Evolutionary conservation across 2,329 filamentous ascomycete genomes (phyloP).

Genomic region (Talaromyces sp.): DNA sequence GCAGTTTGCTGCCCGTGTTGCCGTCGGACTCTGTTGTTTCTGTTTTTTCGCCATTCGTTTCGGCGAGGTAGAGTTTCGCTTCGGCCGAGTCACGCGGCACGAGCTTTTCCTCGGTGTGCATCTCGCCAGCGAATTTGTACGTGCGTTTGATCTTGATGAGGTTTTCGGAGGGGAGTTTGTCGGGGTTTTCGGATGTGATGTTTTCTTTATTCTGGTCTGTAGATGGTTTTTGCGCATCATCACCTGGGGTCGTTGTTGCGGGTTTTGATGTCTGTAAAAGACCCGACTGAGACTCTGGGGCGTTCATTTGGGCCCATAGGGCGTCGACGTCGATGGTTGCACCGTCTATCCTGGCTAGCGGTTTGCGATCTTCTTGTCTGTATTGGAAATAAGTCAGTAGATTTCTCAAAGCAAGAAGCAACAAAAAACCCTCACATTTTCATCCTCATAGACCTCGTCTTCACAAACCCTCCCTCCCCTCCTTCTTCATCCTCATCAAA

Average conservation of each 20-base stretch:
- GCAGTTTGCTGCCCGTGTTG: conserved; percentile 21
- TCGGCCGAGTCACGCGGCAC: conserved; percentile 50
- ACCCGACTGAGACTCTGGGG: conserved; percentile 18
- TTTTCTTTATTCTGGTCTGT: conserved; percentile 11
- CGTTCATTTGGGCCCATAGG: conserved; percentile 49
- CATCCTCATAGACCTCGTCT: conserved; percentile 48
- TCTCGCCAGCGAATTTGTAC: conserved; percentile 54
- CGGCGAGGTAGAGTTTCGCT: conserved; percentile 47
- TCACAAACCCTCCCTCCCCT: conserved; percentile 47
- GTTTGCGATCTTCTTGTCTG: conserved; percentile 43
- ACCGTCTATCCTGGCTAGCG: conserved; percentile 42
- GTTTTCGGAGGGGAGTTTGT: conserved; percentile 29
- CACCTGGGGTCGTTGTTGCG: conserved; percentile 4
- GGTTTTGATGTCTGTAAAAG: conserved; percentile 11
- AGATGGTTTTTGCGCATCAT: conserved; percentile 10
- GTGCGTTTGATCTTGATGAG: conserved; percentile 51
- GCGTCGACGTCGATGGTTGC: conserved; percentile 52
- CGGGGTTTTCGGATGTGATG: conserved; percentile 13
- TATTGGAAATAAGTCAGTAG: background rate
- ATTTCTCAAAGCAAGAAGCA: background rate
- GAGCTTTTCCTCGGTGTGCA: conserved; percentile 48
- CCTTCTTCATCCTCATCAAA: conserved; percentile 38
- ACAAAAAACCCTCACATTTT: conserved; percentile 32
- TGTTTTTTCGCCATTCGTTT: conserved; percentile 29
- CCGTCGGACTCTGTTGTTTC: conserved; percentile 17